Base-by-base conservation (phyloP, 768 basidiomycete species). In the Kwoniella dejecticola region DNA sequence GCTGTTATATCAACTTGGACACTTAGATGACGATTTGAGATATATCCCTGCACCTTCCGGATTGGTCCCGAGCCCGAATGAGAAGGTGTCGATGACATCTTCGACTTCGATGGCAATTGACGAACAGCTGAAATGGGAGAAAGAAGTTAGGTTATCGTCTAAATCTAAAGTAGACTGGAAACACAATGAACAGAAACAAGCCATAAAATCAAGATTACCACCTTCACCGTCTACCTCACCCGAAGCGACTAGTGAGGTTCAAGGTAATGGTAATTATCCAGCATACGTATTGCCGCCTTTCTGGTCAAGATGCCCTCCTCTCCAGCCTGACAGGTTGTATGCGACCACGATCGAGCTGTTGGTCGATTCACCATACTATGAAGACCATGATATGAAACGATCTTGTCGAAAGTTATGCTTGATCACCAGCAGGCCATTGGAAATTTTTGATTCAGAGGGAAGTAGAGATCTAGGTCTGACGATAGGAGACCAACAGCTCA, bases 361-460 rank as follows among this genome's bases (percentile, higher is more conserved):
- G 6, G n/a, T 63, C 12, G 60, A 52, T 8, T 23, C 27, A 46
- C 55, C 60, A 17, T 38, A 40, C 29, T 21, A 36, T n/a, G 27
- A 52, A 13, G 27, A 24, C 24, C 17, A 23, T 15, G 17, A 47
- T 6, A 42, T 40, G 5, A 24, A 26, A 4, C n/a, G 46, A 21
- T 30, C 19, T n/a, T 66, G 68, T 42, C 42, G 68, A 19, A 23
- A 58, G 17, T 13, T 71, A 17, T 59, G 57, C 23, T 38, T 71
- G 33, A 17, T 71, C 13, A 71, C 70, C 12, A 60, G 44, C 50
- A 29, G 31, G 36, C 66, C 60, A 23, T 27, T 71, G n/a, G 61
- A 66, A 10, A 29, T 60, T 23, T 48, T 64, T 33, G 30, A 33
- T 3, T 21, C 21, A 6, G 40, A 31, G 10, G 24, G 50, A 31